These are phyloP conservation scores for Dactylellina sp. DNA, from an alignment of 2,329 filamentous ascomycete species.

Conservation along the genomic window DNA sequence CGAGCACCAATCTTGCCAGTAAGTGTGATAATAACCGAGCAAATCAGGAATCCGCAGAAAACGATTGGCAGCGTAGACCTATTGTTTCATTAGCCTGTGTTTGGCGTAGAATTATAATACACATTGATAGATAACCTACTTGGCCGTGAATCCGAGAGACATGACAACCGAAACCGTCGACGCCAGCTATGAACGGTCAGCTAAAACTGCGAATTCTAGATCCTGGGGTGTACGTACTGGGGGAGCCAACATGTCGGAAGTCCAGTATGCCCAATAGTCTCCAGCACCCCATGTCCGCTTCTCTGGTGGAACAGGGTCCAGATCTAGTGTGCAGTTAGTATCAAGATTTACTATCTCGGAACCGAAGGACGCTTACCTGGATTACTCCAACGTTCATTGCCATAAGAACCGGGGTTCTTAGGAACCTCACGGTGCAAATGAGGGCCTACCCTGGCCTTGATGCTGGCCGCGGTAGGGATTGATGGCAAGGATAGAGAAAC, in stretches of 20 bases:
- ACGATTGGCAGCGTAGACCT: conserved; percentile 66
- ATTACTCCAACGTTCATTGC: conserved; percentile 67
- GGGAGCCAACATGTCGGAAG: conserved; percentile 66
- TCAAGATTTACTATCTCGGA: conserved; percentile 14
- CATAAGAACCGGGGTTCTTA: conserved; percentile 64
- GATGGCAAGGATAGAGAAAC: conserved; percentile 46
- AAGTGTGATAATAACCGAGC: conserved; percentile 67
- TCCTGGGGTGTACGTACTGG: conserved; percentile 58
- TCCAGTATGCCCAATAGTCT: conserved; percentile 68
- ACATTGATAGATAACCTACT: conserved; percentile 61
- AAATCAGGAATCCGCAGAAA: conserved; percentile 66
- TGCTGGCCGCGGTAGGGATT: conserved; percentile 58
- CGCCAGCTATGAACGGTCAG: conserved; percentile 33
- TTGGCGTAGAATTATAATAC: background rate
- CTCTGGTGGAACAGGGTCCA: conserved; percentile 62
- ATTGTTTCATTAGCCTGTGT: conserved; percentile 21
- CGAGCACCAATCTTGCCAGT: conserved; percentile 64
- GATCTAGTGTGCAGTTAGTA: conserved; percentile 62
- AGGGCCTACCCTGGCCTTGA: conserved; percentile 63
- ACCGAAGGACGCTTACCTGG: conserved; percentile 63
- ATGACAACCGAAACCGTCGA: conserved; percentile 62
- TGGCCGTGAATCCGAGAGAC: conserved; percentile 66
- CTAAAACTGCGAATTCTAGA: background rate
- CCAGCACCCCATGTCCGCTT: conserved; percentile 69
- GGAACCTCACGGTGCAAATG: conserved; percentile 64